Evolutionary conservation across 2,329 filamentous ascomycete genomes (phyloP), one percentile per base, ranked within the genome.

Genomic region (Botrytis fragariae): DNA sequence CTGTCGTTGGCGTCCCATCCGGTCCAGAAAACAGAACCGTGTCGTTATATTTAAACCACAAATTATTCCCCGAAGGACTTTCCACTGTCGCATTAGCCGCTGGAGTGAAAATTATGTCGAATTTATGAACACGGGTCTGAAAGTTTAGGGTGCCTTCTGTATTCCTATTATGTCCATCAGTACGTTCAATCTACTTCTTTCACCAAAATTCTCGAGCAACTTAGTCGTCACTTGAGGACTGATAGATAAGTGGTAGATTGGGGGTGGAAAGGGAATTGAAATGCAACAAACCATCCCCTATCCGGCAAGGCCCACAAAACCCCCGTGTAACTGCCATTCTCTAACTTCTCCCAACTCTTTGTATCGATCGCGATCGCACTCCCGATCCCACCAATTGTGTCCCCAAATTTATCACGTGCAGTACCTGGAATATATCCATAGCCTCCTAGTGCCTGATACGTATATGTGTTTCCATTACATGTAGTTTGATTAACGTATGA

Each of bases 131-230:
- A 48, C 91, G 87, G 4, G 87, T 86, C 76, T 92, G 88, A 80
- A 87, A 92, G 80, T 92, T 92, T 29, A 91, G 76, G 14, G 91
- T 93, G 62, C 90, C 91, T 77, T 92, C 84, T 0, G 91, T 93
- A 79, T 93, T 93, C 90, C 84, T 85, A 8, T 37, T 37, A 9
- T 61, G 9, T 12, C 16, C 32, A 61, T 60, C n/a, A 71, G 61
- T 42, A 32, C 20, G 37, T 25, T 45, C 25, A 20, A n/a, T 51
- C 62, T 10, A 25, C 32, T 20, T n/a, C n/a, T 22, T 37, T 35
- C 6, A 25, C 18, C 12, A 22, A 29, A 14, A 18, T 25, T 1
- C 2, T 7, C 51, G 42, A n/a, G 44, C 20, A 59, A 57, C 3
- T 32, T 2, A 29, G n/a, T 4, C 51, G 51, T 32, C 3, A 5